Percentiles rank a stretch among this genome's conserved stretches.
phyloP scores from a whole-genome alignment of 1,284 basidiomycete genomes.

The Microbotryomycetes sp. region DNA sequence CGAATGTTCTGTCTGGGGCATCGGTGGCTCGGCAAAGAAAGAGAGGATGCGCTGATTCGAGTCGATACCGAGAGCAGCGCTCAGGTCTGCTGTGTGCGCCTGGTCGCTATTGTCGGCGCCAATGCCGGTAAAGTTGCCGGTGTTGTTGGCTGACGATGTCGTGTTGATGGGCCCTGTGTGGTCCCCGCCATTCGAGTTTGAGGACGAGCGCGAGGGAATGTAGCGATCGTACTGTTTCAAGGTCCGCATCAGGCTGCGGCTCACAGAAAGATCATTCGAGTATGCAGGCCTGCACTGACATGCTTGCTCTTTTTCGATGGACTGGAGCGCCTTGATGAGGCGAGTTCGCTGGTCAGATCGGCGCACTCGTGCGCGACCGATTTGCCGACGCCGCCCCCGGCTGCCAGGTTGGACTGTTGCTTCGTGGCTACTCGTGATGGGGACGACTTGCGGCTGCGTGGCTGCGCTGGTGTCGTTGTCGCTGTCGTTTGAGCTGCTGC shows the following conservation, averaged over 20 bases:
- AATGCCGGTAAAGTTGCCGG: not conserved
- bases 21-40: constrained; percentile 44
- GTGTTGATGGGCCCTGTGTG: constrained; percentile 32
- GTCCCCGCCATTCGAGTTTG: constrained; percentile 14
- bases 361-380: constrained; percentile 19
- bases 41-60: constrained; percentile 43
- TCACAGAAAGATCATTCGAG: not conserved
- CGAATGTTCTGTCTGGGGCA: constrained; percentile 34
- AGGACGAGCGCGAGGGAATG: constrained; percentile 24
- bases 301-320: constrained; percentile 25
- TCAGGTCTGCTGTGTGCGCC: constrained; percentile 35
- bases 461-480: not conserved
- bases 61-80: constrained; percentile 38
- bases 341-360: constrained; percentile 8
- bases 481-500: not conserved
- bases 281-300: not conserved
- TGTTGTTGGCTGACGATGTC: constrained; percentile 3
- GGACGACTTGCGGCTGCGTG: not conserved
- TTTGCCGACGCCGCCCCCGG: constrained; percentile 21
- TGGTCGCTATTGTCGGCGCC: constrained; percentile 15
- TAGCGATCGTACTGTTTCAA: constrained; percentile 27
- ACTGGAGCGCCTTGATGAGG: constrained; percentile 15
- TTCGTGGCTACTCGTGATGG: not conserved
- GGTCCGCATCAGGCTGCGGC: not conserved
- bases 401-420: constrained; percentile 1